Base-by-base conservation (phyloP, 257 asterid genomes). In the Solanum pinnatisectum region DNA sequence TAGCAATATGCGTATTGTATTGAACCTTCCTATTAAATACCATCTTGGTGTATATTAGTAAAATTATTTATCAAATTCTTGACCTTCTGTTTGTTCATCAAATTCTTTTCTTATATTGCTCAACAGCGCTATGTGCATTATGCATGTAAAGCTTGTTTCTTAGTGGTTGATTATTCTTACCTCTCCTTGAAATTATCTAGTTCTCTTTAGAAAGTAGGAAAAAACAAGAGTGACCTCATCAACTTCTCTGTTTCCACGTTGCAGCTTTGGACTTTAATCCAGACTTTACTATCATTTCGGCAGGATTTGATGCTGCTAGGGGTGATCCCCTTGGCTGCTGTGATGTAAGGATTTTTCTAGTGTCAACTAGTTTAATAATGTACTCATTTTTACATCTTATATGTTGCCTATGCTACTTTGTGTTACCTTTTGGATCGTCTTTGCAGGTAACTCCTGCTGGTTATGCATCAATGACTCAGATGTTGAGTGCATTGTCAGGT, bases 251-350 rank as follows among this genome's bases (percentile, higher is more conserved):
- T 87, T 79, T 85, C 25, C 74, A 79, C 60, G 42, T 88, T 94
- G 92, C 99, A 97, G 99, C 96, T 88, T 92, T 95, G 81, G 95
- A 93, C 90, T 97, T 94, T 88, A 92, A 92, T 90, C 98, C 99
- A 68, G 99, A 97, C 89, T 96, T 96, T 74, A 97, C 98, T 5
- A 96, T 97, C 84, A 96, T 97, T 84, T 97, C 99, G 88, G 99
- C 99, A 87, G 99, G 99, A 91, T 97, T 97, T 94, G 99, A 97
- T 93, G 99, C 99, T 91, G 99, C 99, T 60, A 94, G 99, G 87
- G 98, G 96, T 40, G 99, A 97, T 89, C 99, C 99, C 78, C 99
- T 97, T 89, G 99, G 99, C 87, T 91, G 99, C 92, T 97, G 99
- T 86, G 98, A 97, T 90, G 99, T 97, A 95, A 90, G 93, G 52